These are phyloP conservation scores for Setaria viridis DNA, from an alignment of 202 grass and related monocot genomes.

Conservation along the genomic window DNA sequence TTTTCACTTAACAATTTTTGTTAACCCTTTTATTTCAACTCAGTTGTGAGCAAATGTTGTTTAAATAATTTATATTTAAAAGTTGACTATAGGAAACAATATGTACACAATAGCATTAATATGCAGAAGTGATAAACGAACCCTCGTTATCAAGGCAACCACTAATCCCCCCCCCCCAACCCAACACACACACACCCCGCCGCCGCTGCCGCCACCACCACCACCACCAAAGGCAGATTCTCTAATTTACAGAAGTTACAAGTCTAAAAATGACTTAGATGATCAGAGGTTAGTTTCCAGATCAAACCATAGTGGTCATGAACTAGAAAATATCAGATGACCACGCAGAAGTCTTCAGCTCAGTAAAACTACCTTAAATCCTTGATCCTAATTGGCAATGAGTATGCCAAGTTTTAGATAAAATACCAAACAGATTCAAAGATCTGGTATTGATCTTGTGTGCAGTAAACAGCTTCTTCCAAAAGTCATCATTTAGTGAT, in stretches of 20 bases:
- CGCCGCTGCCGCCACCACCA: no score
- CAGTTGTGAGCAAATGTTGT: conserved; percentile 1
- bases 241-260: conserved; percentile 10
- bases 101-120: no score
- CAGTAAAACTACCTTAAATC: not conserved
- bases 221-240: not conserved
- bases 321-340: conserved; percentile 33
- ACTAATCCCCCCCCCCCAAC: no score
- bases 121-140: no score
- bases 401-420: conserved; percentile 26
- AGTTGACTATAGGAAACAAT: no score
- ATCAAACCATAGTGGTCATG: not conserved
- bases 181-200: no score
- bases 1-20: not conserved
- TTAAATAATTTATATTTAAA: not conserved
- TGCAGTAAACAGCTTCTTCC: conserved; percentile 5
- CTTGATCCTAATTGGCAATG: conserved; percentile 2
- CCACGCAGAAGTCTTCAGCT: not conserved
- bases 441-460: not conserved
- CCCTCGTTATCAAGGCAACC: no score
- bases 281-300: not conserved
- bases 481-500: not conserved
- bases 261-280: not conserved
- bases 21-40: conserved; percentile 27
- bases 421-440: conserved; percentile 20